phyloP scores from a whole-genome alignment of 768 basidiomycete genomes.

The Hericium coralloides region DNA sequence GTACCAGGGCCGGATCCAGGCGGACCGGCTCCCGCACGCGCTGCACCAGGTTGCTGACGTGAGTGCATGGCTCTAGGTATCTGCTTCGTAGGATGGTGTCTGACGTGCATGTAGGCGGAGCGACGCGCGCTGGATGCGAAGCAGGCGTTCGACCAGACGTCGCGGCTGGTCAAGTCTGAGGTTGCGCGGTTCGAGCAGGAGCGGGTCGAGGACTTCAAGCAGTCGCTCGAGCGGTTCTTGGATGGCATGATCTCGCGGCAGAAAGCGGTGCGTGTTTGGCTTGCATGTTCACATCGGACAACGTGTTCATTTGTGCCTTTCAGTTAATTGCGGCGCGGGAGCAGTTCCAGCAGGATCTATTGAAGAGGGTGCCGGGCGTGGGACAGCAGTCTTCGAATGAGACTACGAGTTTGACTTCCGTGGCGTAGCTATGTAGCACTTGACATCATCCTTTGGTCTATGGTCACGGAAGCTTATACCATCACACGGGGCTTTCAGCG shows the following conservation, averaged over 20 bases:
- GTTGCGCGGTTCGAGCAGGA: slow-evolving; percentile 89
- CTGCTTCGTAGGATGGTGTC: neutral
- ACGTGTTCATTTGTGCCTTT: slow-evolving; percentile 11
- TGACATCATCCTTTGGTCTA: too few species aligned
- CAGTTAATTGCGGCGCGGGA: slow-evolving; percentile 35
- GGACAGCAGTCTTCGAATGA: neutral
- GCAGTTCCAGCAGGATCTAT: slow-evolving; percentile 11
- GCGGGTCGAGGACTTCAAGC: slow-evolving; percentile 89
- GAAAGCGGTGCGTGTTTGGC: slow-evolving; percentile 26
- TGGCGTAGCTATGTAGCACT: neutral
- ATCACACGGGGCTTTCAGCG: too few species aligned
- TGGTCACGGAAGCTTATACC: too few species aligned
- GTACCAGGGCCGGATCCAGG: slow-evolving; percentile 60
- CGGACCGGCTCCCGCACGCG: slow-evolving; percentile 66
- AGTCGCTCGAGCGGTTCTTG: slow-evolving; percentile 70
- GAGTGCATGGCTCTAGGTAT: slow-evolving; percentile 15
- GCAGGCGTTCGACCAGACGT: slow-evolving; percentile 83
- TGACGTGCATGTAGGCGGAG: slow-evolving; percentile 52
- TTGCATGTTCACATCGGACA: neutral
- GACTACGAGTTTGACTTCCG: neutral
- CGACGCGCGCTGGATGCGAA: slow-evolving; percentile 74
- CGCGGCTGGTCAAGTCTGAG: slow-evolving; percentile 83
- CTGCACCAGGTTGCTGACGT: slow-evolving; percentile 78
- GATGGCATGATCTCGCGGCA: slow-evolving; percentile 83
- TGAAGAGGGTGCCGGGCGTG: slow-evolving; percentile 10